Conservation (phyloP, 2,329 filamentous ascomycete genomes). For the Cadophora gregata region DNA sequence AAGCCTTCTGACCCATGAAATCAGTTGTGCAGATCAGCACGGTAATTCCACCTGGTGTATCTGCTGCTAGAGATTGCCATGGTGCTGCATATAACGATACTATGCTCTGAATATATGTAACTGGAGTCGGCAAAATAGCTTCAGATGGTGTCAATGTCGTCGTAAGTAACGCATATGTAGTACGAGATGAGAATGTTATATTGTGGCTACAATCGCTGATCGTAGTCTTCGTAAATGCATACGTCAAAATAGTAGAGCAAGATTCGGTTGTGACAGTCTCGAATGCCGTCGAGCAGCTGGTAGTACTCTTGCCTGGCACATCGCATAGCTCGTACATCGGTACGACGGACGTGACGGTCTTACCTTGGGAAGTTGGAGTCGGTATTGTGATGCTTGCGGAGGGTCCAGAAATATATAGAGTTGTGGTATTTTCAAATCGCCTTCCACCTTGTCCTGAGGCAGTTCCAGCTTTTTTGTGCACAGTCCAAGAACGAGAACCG, state of each 20-base stretch:
- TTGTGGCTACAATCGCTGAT: conserved; percentile 38
- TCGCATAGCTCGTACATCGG: conserved; percentile 36
- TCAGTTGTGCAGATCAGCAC: conserved; percentile 32
- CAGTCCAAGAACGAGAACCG: not conserved
- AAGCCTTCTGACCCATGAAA: conserved; percentile 19
- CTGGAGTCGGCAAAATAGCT: not conserved
- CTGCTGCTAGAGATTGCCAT: conserved; percentile 38
- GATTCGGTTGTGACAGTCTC: conserved; percentile 29
- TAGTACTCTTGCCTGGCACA: conserved; percentile 26
- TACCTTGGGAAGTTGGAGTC: conserved; percentile 28
- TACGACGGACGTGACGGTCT: conserved; percentile 32
- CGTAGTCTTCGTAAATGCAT: conserved; percentile 35
- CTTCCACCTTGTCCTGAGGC: not conserved
- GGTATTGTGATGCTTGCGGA: conserved; percentile 22
- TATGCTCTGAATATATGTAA: conserved; percentile 35
- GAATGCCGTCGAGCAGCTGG: conserved; percentile 33
- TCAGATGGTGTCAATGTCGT: conserved; percentile 19
- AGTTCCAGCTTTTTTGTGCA: conserved; percentile 8
- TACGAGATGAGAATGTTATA: conserved; percentile 40
- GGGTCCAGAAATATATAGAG: conserved; percentile 25
- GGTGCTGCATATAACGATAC: conserved; percentile 38
- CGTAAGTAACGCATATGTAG: conserved; percentile 33
- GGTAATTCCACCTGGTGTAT: conserved; percentile 32
- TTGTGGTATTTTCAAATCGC: not conserved
- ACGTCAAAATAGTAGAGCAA: conserved; percentile 38